phyloP scores from a whole-genome alignment of 345 rosid species.

The Aurinia saxatilis region DNA sequence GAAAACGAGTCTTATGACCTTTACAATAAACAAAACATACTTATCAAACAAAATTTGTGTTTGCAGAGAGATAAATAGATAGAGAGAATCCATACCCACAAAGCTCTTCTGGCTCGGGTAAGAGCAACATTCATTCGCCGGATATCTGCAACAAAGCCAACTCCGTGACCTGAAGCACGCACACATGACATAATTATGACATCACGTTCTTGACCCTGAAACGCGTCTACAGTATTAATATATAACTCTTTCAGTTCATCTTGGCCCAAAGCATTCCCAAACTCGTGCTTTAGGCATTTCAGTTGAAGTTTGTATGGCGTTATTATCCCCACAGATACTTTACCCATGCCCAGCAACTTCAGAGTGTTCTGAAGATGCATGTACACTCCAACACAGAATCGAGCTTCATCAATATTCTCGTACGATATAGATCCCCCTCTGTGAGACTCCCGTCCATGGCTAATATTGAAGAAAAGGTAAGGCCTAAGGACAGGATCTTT shows the following conservation, averaged over 20 bases:
- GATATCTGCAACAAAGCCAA: constrained; percentile 94
- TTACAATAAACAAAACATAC: background rate
- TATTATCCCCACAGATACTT: constrained; percentile 81
- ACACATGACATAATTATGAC: constrained; percentile 99
- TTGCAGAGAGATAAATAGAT: too few relatives aligned
- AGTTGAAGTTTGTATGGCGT: constrained; percentile 97
- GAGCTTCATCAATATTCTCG: constrained; percentile 91
- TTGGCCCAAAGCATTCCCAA: constrained; percentile 62
- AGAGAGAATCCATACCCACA: constrained; percentile 59
- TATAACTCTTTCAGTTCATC: constrained; percentile 94
- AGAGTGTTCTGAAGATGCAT: constrained; percentile 80
- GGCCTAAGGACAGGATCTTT: constrained; percentile 86
- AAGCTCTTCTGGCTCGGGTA: constrained; percentile 93
- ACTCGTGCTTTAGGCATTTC: constrained; percentile 88
- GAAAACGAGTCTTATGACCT: too few relatives aligned
- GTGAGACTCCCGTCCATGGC: constrained; percentile 94
- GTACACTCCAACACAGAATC: constrained; percentile 77
- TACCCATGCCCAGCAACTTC: constrained; percentile 61
- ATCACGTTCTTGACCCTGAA: constrained; percentile 99
- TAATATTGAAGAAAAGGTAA: constrained; percentile 75
- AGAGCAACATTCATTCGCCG: constrained; percentile 99
- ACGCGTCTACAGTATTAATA: constrained; percentile 96
- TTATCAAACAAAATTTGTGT: too few relatives aligned
- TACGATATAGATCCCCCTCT: constrained; percentile 95
- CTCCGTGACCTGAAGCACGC: constrained; percentile 92